Evolutionary conservation across 768 basidiomycete genomes (phyloP), one percentile per base, ranked within the genome.

Genomic region (Sarcomyxa edulis): DNA sequence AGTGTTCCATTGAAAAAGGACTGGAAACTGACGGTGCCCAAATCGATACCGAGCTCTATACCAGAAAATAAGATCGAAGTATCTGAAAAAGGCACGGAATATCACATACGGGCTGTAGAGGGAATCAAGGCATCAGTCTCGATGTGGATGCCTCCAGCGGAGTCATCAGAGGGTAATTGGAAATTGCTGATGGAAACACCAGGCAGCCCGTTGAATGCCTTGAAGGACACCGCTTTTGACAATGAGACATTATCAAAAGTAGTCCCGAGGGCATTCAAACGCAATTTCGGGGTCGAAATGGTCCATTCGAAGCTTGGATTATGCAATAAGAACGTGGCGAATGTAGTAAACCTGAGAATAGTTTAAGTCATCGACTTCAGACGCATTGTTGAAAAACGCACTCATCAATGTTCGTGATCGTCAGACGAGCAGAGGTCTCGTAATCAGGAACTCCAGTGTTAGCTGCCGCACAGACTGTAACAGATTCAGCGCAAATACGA

Each of bases 161-260:
- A 69, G 48, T 81, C 76, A 46, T 85, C 81, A 3, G 71, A 71
- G 1, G 83, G 83, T 40, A 85, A 65, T 51, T 78, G 61, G 64
- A 85, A 85, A 59, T 84, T 79, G 44, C 68, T 74, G 52, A 86
- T 82, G 5, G 74, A 77, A 29, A 84, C 78, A 5, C 82, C 82
- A 6, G 80, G 79, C 6, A 87, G 61, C 21, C 71, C 71, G 43
- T 86, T 78, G 56, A 86, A 86, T 4, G 82, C 84, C 49, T 76
- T 79, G 62, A 85, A 71, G 4, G 74, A 58, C 26, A 85, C 52
- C 2, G 66, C 62, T 58, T 86, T 86, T 32, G 64, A 70, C 24
- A 87, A 65, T 0, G 66, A 61, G 20, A 86, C 72, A 40, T 72
- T 70, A 43, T 84, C 78, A 46, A 86, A 86, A 45, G 78, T 72